Percentiles rank a stretch among this genome's conserved stretches.
These are phyloP conservation scores for Neurospora sublineolata DNA, from an alignment of 495 filamentous ascomycete species.

Conservation along the genomic window DNA sequence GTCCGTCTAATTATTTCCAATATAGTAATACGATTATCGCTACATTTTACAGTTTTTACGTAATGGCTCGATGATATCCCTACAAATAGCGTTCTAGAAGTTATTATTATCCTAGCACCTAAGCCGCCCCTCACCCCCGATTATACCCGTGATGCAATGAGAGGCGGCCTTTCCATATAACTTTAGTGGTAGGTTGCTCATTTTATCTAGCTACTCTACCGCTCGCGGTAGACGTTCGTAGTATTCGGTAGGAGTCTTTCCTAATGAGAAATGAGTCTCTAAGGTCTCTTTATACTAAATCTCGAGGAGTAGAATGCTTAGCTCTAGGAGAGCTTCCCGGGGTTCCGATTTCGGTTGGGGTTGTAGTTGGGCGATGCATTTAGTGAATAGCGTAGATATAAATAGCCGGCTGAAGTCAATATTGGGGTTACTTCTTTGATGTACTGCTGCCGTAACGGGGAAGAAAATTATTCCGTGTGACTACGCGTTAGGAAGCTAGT, in stretches of 20 bases:
- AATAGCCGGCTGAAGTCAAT: not conserved
- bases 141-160: not conserved
- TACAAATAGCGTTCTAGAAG: constrained; percentile 5
- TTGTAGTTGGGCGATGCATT: not conserved
- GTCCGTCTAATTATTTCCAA: too few relatives aligned
- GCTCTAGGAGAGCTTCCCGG: constrained; percentile 8
- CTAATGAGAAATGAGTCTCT: constrained; percentile 4
- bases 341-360: not conserved
- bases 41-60: constrained; percentile 1
- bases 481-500: constrained; percentile 1
- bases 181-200: not conserved
- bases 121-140: not conserved
- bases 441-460: not conserved
- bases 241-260: not conserved
- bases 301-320: constrained; percentile 13
- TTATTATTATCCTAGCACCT: constrained; percentile 1
- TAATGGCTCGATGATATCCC: constrained; percentile 9
- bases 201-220: not conserved
- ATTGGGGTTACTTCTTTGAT: not conserved
- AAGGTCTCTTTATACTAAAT: constrained; percentile 11
- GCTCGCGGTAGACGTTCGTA: not conserved
- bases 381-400: not conserved
- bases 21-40: not conserved
- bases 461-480: not conserved
- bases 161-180: not conserved